Percentiles rank a stretch among this genome's conserved stretches.
Conservation (phyloP, 139 green algal genomes). For the Auxenochlorella pyrenoidosa region DNA sequence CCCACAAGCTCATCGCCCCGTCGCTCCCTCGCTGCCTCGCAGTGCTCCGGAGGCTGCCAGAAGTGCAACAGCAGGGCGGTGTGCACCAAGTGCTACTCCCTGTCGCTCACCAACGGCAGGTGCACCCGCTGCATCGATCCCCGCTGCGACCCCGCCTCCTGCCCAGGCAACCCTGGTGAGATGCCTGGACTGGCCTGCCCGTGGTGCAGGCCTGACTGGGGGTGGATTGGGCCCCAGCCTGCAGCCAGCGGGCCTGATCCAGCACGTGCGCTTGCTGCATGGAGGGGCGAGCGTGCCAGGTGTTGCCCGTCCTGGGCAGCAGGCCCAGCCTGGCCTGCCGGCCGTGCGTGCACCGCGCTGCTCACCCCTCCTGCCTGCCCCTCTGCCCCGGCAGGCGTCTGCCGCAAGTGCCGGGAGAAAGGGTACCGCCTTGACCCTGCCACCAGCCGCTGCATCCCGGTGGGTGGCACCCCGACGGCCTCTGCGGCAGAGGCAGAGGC, state of each 20-base stretch:
- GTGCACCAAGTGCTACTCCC: neutral
- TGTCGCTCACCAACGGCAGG: neutral
- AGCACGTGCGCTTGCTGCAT: too few species aligned
- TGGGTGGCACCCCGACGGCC: neutral
- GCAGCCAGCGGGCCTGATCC: too few species aligned
- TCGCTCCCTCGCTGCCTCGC: neutral
- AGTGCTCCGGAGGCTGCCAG: neutral
- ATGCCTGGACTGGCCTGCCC: too few species aligned
- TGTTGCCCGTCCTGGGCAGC: too few species aligned
- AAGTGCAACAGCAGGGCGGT: neutral
- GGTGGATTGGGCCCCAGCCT: too few species aligned
- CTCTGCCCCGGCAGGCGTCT: neutral
- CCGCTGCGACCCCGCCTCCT: neutral
- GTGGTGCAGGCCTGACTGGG: too few species aligned
- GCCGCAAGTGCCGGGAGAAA: neutral
- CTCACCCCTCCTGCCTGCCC: too few species aligned
- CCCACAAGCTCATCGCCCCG: too few species aligned
- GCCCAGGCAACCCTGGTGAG: neutral
- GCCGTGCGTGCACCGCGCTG: too few species aligned
- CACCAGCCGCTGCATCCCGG: neutral
- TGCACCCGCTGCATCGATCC: neutral
- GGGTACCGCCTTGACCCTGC: neutral
- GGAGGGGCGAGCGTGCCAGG: too few species aligned
- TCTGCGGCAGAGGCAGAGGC: neutral
- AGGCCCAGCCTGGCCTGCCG: too few species aligned